Base-by-base conservation (phyloP, 805 yeast species). In the Candida maesae region DNA sequence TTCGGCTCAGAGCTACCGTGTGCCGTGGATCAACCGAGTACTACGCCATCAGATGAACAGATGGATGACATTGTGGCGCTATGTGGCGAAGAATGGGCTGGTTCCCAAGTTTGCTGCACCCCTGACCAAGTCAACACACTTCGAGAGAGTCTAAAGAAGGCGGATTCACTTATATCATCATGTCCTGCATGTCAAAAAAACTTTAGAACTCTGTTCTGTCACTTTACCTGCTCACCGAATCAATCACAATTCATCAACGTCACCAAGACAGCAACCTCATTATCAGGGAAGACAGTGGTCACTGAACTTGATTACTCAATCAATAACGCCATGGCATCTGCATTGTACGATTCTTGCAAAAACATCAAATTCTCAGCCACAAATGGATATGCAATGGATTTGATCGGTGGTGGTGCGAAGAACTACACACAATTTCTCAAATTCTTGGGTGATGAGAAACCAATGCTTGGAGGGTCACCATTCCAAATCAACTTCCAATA, bases 401-500 rank as follows among this genome's bases (percentile, higher is more conserved):
- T 91, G 30, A 81, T 91, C 31, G 99, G 99, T 7, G 99, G 99
- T n/a, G 98, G 98, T 2, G 97, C 98, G 2, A 73, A 70, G 40
- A 76, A 80, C 52, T 85, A 78, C 60, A 52, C 68, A 24, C 78
- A 78, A 40, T 91, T 91, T 58, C 66, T 91, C 50, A 84, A 89
- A 63, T 93, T 91, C 56, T 63, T 93, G 38, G 98, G 98, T 11
- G 98, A 91, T 59, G 95, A 88, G 52, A 90, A 91, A 60, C 98
- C 98, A 0, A 51, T 87, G 53, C 68, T 91, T 4, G 97, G 98
- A 1, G 99, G 99, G 0, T 87, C 96, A 0, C 97, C 97, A 0
- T 88, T 91, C 59, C 98, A 91, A 60, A 90, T 91, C 46, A 83
- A 89, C 58, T 89, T 79, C 60, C 64, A 68, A 3, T 86, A 78